A percentile compares a stretch with the other conserved stretches of the same genome.
These are phyloP conservation scores for Acacia concinna DNA, from an alignment of 331 rosid species.

Conservation along the genomic window DNA sequence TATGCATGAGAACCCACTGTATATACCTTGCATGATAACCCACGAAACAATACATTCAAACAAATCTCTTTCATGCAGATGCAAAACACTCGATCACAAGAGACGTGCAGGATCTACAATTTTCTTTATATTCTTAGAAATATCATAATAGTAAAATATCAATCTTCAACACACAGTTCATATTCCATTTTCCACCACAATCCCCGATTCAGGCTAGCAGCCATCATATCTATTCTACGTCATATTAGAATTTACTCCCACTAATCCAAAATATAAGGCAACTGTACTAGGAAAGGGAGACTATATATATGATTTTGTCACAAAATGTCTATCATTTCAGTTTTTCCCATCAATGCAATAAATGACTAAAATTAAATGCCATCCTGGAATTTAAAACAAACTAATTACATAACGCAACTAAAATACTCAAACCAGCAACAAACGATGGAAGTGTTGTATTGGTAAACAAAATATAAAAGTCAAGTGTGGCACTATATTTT, in stretches of 20 bases:
- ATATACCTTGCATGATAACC: slow-evolving; percentile 4
- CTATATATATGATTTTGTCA: background rate
- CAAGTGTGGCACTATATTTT: too few species aligned
- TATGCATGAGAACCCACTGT: too few species aligned
- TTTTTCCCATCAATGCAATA: background rate
- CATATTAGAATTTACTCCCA: background rate
- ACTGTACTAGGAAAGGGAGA: background rate
- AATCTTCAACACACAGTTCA: background rate
- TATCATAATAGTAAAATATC: background rate
- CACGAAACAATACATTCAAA: background rate
- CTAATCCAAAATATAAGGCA: background rate
- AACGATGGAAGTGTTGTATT: too few species aligned
- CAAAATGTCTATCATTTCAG: background rate
- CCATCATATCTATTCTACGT: background rate
- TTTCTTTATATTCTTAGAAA: background rate
- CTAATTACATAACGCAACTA: background rate
- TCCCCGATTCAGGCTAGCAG: background rate
- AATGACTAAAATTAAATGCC: background rate
- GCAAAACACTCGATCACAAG: background rate
- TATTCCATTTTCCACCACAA: background rate
- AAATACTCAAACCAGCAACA: too few species aligned
- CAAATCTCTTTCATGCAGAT: background rate
- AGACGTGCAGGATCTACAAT: background rate
- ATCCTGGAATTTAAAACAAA: background rate
- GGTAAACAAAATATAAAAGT: too few species aligned